These are phyloP conservation scores for Xylaria scruposa DNA, from an alignment of 495 filamentous ascomycete species.

Conservation along the genomic window DNA sequence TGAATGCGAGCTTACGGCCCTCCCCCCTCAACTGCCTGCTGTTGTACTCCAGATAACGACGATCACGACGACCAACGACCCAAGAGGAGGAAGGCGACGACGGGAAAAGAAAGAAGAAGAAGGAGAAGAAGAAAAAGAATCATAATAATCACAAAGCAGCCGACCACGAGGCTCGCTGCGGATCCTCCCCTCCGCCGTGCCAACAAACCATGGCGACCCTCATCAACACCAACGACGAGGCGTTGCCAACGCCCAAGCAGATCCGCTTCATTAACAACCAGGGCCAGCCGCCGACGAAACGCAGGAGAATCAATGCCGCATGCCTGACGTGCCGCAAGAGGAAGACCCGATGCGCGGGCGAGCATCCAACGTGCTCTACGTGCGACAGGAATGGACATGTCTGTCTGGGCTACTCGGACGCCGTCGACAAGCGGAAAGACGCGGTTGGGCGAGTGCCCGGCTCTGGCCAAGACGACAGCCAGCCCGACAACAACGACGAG, in stretches of 20 bases:
- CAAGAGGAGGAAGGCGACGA: background rate
- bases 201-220: constrained; percentile 47
- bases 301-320: constrained; percentile 80
- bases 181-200: constrained; percentile 5
- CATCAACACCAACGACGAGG: constrained; percentile 45
- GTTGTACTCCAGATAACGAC: background rate
- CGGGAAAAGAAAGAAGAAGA: too few species aligned
- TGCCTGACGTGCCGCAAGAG: constrained; percentile 82
- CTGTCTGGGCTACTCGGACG: constrained; percentile 71
- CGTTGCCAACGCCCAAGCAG: constrained; percentile 56
- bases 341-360: constrained; percentile 83
- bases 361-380: constrained; percentile 76
- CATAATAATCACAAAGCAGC: background rate
- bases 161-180: constrained; percentile 10
- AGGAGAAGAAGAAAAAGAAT: too few species aligned
- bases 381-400: constrained; percentile 76
- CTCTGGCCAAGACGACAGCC: constrained; percentile 25
- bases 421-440: constrained; percentile 53
- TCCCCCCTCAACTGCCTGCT: constrained; percentile 5
- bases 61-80: background rate
- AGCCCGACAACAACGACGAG: constrained; percentile 38
- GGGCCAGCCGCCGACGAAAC: constrained; percentile 80
- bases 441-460: constrained; percentile 30
- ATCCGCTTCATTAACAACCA: constrained; percentile 85
- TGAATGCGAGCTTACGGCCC: constrained; percentile 22